phyloP scores from a whole-genome alignment of 78 protist species.

The Trichosphaerium sp. region DNA sequence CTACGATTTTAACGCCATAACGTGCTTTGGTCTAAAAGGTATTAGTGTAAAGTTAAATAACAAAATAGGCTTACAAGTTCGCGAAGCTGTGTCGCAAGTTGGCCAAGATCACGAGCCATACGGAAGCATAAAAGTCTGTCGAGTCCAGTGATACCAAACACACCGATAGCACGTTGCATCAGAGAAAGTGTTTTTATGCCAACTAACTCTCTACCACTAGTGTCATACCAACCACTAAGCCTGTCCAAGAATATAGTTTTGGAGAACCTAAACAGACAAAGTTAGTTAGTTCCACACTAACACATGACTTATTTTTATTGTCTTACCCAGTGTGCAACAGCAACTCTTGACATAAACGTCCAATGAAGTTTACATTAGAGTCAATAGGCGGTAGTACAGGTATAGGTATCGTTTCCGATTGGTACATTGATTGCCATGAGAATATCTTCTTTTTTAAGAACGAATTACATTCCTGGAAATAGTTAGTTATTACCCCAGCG shows the following conservation, averaged over 20 bases:
- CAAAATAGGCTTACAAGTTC: too few relatives aligned
- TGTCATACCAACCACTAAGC: background rate
- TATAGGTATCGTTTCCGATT: constrained; percentile 77
- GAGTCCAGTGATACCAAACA: constrained; percentile 67
- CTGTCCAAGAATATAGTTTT: background rate
- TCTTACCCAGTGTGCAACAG: constrained; percentile 54
- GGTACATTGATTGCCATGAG: constrained; percentile 70
- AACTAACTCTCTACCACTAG: constrained; percentile 46
- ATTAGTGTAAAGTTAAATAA: too few relatives aligned
- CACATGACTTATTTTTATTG: constrained; percentile 42
- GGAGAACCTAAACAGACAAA: background rate
- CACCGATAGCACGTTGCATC: constrained; percentile 43
- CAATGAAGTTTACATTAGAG: constrained; percentile 58
- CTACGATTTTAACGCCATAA: too few relatives aligned
- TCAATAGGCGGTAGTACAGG: constrained; percentile 45
- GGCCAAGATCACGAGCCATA: too few relatives aligned
- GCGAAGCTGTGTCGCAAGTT: too few relatives aligned
- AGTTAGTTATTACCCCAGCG: background rate
- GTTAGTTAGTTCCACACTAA: constrained; percentile 54
- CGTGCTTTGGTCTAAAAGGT: too few relatives aligned
- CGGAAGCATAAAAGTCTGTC: constrained; percentile 66
- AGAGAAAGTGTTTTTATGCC: constrained; percentile 36
- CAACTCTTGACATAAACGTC: constrained; percentile 74
- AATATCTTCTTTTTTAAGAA: constrained; percentile 71
- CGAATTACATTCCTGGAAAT: constrained; percentile 66